Base-by-base conservation (phyloP, 2,329 filamentous ascomycete species). In the Aspergillus sp. region DNA sequence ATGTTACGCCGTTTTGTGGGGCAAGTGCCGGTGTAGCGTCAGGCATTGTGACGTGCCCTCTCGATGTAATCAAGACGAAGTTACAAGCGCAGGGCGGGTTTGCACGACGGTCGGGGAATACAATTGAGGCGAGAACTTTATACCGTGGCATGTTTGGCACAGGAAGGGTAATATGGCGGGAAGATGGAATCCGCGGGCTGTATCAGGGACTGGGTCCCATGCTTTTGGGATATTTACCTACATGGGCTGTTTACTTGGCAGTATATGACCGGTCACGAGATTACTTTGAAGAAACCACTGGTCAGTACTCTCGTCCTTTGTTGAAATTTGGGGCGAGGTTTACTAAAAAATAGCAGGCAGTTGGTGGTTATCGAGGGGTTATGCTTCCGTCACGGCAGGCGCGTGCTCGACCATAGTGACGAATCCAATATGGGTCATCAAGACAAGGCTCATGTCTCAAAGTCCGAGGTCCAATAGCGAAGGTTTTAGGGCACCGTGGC, bases 351-450 rank as follows among this genome's bases (percentile, higher is more conserved):
- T 23, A 45, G 53, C 61, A 88, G 86, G 84, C 52, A 91, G 88
- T 64, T 82, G 81, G 61, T 85, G 88, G 72, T 66, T 89, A 41
- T 81, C 91, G 60, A 89, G 88, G 63, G 85, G 93, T 56, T 90
- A 87, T 75, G 93, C 93, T 19, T 95, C 93, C 7, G 82, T 98
- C 51, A 80, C 90, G 48, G 93, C 91, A 20, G 93, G 93, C 46
- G 90, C 84, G 52, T 95, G 87, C 72, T 96, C 90, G 57, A 98
- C 93, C 3, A 79, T 97, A 53, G 86, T 85, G 53, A 98, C 93
- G 20, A 98, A 97, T 68, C 93, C 93, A 1, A 98, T 98, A 52
- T 98, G 93, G 93, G 93, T 98, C 33, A 95, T 98, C 74, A 98
- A 98, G 72, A 98, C 93, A 43, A 81, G 93, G 57, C 80, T 98